Percentiles rank a stretch among this genome's conserved stretches.
Conservation (phyloP, 2,329 filamentous ascomycete species). For the Aspergillus japonicus region DNA sequence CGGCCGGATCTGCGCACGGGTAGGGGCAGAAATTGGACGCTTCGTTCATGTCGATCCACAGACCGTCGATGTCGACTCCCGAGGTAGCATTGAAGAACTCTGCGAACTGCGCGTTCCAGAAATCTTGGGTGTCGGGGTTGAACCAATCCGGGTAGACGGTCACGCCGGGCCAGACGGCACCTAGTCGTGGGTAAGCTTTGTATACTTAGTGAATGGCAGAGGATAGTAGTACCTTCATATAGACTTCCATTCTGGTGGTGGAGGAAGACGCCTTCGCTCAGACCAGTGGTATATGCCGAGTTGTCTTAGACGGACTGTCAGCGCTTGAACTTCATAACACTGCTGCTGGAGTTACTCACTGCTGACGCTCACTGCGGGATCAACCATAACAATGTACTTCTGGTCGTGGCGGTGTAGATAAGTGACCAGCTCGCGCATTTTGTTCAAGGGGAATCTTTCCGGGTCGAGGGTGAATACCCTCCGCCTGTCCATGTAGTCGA, state of each 20-base stretch:
- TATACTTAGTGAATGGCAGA: neutral
- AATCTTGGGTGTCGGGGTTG: slow-evolving; percentile 59
- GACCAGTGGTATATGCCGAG: slow-evolving; percentile 59
- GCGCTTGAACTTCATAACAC: neutral
- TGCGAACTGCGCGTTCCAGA: slow-evolving; percentile 68
- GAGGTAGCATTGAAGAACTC: slow-evolving; percentile 62
- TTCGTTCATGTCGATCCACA: slow-evolving; percentile 75
- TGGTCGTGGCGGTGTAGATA: slow-evolving; percentile 67
- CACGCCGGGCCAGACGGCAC: slow-evolving; percentile 76
- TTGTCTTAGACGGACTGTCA: slow-evolving; percentile 43
- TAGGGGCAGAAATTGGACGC: slow-evolving; percentile 55
- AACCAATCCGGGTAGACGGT: slow-evolving; percentile 79
- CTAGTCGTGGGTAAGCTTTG: slow-evolving; percentile 26
- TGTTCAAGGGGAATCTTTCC: slow-evolving; percentile 38
- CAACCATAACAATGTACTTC: slow-evolving; percentile 75
- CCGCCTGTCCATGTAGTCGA: slow-evolving; percentile 43
- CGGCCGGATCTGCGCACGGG: slow-evolving; percentile 54
- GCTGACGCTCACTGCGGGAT: slow-evolving; percentile 50
- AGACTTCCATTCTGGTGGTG: slow-evolving; percentile 55
- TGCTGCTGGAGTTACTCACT: slow-evolving; percentile 23
- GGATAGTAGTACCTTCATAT: slow-evolving; percentile 42
- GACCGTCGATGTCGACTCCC: slow-evolving; percentile 72
- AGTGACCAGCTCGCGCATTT: slow-evolving; percentile 63
- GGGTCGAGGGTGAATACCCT: slow-evolving; percentile 43
- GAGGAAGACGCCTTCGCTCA: slow-evolving; percentile 57